Base-by-base conservation (phyloP, 176 grass and related monocot species). In the Musa schizocarpa region DNA sequence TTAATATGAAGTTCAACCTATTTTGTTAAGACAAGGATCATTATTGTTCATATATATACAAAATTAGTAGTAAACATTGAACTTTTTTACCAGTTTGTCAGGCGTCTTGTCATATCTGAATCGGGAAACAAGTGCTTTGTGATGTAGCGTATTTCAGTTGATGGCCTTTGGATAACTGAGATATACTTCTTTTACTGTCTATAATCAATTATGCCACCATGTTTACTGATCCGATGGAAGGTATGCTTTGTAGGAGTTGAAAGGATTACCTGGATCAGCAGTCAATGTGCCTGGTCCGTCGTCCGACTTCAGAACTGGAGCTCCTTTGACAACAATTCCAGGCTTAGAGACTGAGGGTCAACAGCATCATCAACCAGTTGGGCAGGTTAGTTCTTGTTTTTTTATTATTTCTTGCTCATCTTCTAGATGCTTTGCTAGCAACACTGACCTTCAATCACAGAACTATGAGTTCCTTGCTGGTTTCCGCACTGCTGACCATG, bases 341-440 rank as follows among this genome's bases (percentile, higher is more conserved):
- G 95, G 95, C 72, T 87, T 91, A 52, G 95, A 86, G 68, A 84
- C 87, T 75, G 88, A 92, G 76, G 83, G 79, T 69, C 89, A 89
- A 75, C 95, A 99, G 63, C 77, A 86, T 74, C 88, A 89, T 59
- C 85, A 76, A 73, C 86, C 78, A 27, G 23, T 86, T 84, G 81
- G 74, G 55, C 48, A 51, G 80, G 86, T 94, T 84, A 89, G 69
- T 43, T 49, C 63, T 72, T 84, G 80, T 82, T 63, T 23, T 29
- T 13, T 48, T 52, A 43, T 43, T 0, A 43, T 19, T 75, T 5
- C 8, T 73, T 66, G 58, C 14, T 16, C 8, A 55, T 55, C 68
- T 63, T 86, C 52, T 69, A 73, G 68, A 17, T 57, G 55, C 1
- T 19, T 50, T 53, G 14, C 69, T 92, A 75, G 85, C 56, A 76